Evolutionary conservation across 2,329 filamentous ascomycete species (phyloP), one percentile per base, ranked within the genome.

Genomic region (Colletotrichum sp.): DNA sequence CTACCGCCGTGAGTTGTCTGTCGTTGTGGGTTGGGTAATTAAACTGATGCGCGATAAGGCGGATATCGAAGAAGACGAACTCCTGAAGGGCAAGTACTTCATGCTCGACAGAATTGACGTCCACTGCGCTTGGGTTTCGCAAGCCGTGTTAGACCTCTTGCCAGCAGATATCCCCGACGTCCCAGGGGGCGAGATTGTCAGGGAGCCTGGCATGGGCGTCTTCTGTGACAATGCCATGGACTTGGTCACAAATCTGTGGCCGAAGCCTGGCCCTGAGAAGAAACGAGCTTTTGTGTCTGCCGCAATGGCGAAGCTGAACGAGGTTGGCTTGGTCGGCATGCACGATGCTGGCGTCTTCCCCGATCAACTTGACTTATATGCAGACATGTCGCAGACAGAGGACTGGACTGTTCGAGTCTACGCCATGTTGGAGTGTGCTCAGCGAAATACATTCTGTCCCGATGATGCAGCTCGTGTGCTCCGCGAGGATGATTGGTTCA

Each of bases 141-240:
- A 90, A 30, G 88, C 92, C 21, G 90, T 95, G 3, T 87, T 95
- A 4, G 84, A 89, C 64, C 86, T 94, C 3, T 88, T 95, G 8
- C 90, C 92, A 1, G 79, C 84, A 2, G 87, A 89, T 10, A 77
- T 90, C 30, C 85, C 88, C 3, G 88, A 90, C 72, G 81, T 90
- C 7, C 91, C 92, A 2, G 93, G 93, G 13, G 93, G 93, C 3
- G 92, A 94, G 75, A 89, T 94, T 13, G 82, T 93, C 16, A 87
- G 89, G 34, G 84, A 90, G 5, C 92, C 93, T 1, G 92, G 92
- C 0, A 87, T 89, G 79, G 93, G 93, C 57, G 92, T 95, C 12
- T 94, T 95, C 79, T 95, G 93, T 80, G 93, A 95, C 82, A 94
- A 94, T 80, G 93, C 93, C 28, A 94, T 94, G 89, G 91, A 93